Base-by-base conservation (phyloP, 2,329 filamentous ascomycete species). In the Nothomitra cinnamomea region DNA sequence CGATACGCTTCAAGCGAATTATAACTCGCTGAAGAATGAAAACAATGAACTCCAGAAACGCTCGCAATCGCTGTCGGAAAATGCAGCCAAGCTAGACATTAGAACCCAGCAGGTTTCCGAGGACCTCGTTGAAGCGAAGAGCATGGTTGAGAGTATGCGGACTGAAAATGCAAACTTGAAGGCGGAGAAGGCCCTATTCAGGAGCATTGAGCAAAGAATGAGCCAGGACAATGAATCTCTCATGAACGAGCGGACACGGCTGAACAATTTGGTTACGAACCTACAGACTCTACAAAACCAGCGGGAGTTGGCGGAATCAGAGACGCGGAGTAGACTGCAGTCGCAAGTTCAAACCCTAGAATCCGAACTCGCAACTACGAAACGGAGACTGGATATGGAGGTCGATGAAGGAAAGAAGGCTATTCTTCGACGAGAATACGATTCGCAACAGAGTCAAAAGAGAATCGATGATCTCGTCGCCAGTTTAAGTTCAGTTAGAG, bases 181-280 rank as follows among this genome's bases (percentile, higher is more conserved):
- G 66, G 89, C 90, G 0, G 90, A 96, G 67, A 95, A 95, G 69
- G 85, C 87, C 38, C 74, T 98, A 8, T 95, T 86, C 85, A 94
- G 92, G 70, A 87, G 84, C 54, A 94, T 95, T 35, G 89, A 96
- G 64, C 83, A 85, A 58, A 82, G 94, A 52, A 74, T 96, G 43
- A 84, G 79, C 57, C 87, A 92, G 61, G 89, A 96, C 63, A 95
- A 92, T 58, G 87, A 95, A 62, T 79, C 72, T 19, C 72, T 96
- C 12, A 76, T 85, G 42, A 86, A 94, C 56, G 92, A 98, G 65
- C 85, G 88, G 58, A 79, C 82, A 47, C 79, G 89, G 28, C 76
- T 96, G 3, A 94, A 90, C 67, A 82, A 80, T 54, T 74, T 95
- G 32, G 79, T 95, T 47, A 78, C 83, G 2, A 88, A 86, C 53